phyloP scores from a whole-genome alignment of 2,329 filamentous ascomycete species.

The Botrytis pseudocinerea region DNA sequence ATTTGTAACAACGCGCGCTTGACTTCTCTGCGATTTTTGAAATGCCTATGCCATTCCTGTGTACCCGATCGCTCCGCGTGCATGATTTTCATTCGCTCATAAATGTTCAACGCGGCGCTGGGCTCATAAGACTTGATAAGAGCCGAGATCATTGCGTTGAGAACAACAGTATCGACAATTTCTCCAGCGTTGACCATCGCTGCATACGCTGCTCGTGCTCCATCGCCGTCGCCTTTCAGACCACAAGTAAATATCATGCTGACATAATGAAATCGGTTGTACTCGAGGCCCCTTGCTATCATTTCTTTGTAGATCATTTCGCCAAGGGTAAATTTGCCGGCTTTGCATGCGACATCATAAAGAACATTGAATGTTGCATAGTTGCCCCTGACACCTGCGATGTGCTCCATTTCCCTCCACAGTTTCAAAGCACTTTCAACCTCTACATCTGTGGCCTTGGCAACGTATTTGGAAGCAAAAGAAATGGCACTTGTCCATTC shows the following conservation, averaged over 20 bases:
- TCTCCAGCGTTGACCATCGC: slow-evolving; percentile 83
- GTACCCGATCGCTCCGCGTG: slow-evolving; percentile 30
- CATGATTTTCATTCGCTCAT: slow-evolving; percentile 73
- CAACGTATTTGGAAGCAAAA: slow-evolving; percentile 72
- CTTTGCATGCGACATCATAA: slow-evolving; percentile 84
- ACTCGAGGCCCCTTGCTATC: slow-evolving; percentile 63
- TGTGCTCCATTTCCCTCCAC: slow-evolving; percentile 88
- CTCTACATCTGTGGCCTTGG: slow-evolving; percentile 57
- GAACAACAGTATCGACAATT: slow-evolving; percentile 80
- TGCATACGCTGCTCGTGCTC: slow-evolving; percentile 73
- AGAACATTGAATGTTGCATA: slow-evolving; percentile 90
- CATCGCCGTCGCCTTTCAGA: slow-evolving; percentile 69
- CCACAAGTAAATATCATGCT: slow-evolving; percentile 84
- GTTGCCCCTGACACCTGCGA: slow-evolving; percentile 63
- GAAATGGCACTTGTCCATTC: slow-evolving; percentile 87
- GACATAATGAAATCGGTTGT: slow-evolving; percentile 79
- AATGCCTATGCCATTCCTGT: slow-evolving; percentile 42
- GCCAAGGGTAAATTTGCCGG: slow-evolving; percentile 78
- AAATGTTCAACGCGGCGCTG: slow-evolving; percentile 74
- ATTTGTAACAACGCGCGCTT: slow-evolving; percentile 60
- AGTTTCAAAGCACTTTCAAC: slow-evolving; percentile 69
- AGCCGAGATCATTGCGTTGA: slow-evolving; percentile 84
- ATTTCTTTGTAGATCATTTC: slow-evolving; percentile 86
- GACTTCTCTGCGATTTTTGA: slow-evolving; percentile 43
- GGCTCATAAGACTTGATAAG: slow-evolving; percentile 77